Conservation (phyloP, 176 grass and related monocot genomes). For the Aechmea fasciata region DNA sequence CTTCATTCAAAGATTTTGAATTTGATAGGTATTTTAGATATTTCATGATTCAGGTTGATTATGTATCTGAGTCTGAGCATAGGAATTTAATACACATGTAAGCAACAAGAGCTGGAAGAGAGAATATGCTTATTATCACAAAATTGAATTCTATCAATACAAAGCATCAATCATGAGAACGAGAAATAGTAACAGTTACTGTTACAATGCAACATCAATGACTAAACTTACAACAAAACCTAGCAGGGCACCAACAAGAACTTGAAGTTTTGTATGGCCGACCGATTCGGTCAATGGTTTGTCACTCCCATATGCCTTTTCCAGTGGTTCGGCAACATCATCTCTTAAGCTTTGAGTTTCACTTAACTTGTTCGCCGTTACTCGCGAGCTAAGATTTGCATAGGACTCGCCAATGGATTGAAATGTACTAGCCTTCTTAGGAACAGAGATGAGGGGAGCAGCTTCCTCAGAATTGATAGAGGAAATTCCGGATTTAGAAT, state of each 20-base stretch:
- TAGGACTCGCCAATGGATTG: conserved; percentile 6
- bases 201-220: conserved; percentile 42
- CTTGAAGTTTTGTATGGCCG: conserved; percentile 72
- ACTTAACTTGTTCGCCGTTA: conserved; percentile 3
- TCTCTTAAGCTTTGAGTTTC: not conserved
- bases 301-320: conserved; percentile 11
- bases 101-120: too few relatives aligned
- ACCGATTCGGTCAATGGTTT: conserved; percentile 49
- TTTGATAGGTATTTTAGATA: too few relatives aligned
- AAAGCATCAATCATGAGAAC: not conserved
- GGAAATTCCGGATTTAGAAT: conserved; percentile 13
- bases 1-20: too few relatives aligned
- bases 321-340: conserved; percentile 17
- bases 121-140: too few relatives aligned
- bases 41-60: too few relatives aligned
- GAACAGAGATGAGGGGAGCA: conserved; percentile 24
- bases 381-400: not conserved
- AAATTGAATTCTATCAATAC: too few relatives aligned
- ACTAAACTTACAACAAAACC: conserved; percentile 59
- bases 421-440: conserved; percentile 11
- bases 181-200: conserved; percentile 4
- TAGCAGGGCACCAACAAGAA: conserved; percentile 58
- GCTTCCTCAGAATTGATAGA: conserved; percentile 24
- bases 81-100: not conserved
- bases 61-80: too few relatives aligned